Evolutionary conservation across 1,284 basidiomycete genomes (phyloP), one percentile per base, ranked within the genome.

Genomic region (Xerocomus minutiporus): DNA sequence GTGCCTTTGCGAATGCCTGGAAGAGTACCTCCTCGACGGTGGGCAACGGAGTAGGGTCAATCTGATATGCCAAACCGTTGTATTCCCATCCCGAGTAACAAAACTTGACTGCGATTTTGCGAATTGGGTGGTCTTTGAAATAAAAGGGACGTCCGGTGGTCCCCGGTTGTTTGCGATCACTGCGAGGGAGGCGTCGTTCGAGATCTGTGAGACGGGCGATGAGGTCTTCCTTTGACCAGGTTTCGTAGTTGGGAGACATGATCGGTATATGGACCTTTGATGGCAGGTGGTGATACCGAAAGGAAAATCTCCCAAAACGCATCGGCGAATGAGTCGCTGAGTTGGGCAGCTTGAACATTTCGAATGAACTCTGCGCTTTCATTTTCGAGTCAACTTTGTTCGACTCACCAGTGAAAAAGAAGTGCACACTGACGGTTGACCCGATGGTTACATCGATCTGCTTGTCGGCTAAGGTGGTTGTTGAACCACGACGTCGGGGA

Each of bases 1-100:
- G 77, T 1, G 87, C 80, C 44, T 86, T 85, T 38, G 82, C 84
- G 50, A 97, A 73, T 1, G 93, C 93, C 41, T 85, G 82, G 61
- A 94, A 91, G 28, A 99, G 71, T 20, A 91, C 88, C 13, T 82
- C 87, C 66, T 99, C 96, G 8, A 99, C 95, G 0, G 96, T 97
- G 4, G 92, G 91, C 17, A 95, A 69, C 0, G 84, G 81, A 7
- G 84, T 86, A 13, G 77, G 76, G 38, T 75, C 76, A 44, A 77
- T 72, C 66, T 97, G 94, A 62, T 83, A 84, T 1, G 94, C 93
- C 38, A 99, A 79, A 8, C 97, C 96, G 41, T 88, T 86, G 65
- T 97, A 98, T 29, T 90, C 86, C 77, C 86, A 91, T 6, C 97
- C 97, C 48, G 93, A 85, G 68, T 98, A 99, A 60, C 86, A 86